Base-by-base conservation (phyloP, 768 basidiomycete genomes). In the Rhizopogon salebrosus region DNA sequence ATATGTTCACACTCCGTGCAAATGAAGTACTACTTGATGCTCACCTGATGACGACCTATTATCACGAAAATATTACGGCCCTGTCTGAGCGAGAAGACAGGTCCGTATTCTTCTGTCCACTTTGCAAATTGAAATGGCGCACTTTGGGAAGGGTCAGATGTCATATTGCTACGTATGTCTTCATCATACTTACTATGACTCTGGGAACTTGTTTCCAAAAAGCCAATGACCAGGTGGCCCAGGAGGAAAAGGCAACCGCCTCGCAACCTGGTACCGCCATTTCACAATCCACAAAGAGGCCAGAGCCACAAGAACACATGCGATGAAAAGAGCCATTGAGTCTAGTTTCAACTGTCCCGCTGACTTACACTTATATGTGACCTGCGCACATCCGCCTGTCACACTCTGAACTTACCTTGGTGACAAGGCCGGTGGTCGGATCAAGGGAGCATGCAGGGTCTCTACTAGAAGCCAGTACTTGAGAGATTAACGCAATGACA, bases 61-160 rank as follows among this genome's bases (percentile, higher is more conserved):
- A 66, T 20, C 1, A 66, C 51, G 10, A 57, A 61, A 3, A 53
- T 9, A 2, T 40, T 39, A 10, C 36, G 4, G 1, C 84, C 82
- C 57, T 79, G 77, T 5, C 75, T 71, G 1, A 85, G 62, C 0
- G 78, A 74, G 55, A 83, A 82, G 0, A 85, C 72, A 0, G 84
- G 82, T 0, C 84, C 84, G 57, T 84, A 84, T 54, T 74, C 59
- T 58, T 83, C 71, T 2, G 78, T 80, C 76, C 81, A 79, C 59
- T 78, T 72, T 31, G 83, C 78, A 43, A 81, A 82, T 24, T 27
- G 55, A 62, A 51, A 11, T 57, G 64, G 11, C 23, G 37, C 11
- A 29, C 10, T 4, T 20, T 3, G 2, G n/a, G 24, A 9, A 22
- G 43, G 5, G 7, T 10, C 10, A 13, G 11, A 1, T 29, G 34